Conservation (phyloP, 148 eudicot species). For the Pharnaceum exiguum region DNA sequence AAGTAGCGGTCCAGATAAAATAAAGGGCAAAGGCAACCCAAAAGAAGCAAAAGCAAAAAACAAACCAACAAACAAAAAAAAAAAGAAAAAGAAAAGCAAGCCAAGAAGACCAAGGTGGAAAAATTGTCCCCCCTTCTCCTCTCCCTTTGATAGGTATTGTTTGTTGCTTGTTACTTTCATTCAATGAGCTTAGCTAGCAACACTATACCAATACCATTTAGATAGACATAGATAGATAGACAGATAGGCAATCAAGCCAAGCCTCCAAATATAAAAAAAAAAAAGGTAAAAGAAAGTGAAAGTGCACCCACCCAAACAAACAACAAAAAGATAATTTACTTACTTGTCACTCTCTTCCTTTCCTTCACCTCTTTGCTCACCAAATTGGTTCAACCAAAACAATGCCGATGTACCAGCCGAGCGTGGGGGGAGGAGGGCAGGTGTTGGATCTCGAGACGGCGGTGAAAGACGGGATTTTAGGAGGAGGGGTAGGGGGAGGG, state of each 20-base stretch:
- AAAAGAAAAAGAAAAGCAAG: conserved; percentile 23
- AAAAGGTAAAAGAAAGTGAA: no score
- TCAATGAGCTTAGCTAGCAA: conserved; percentile 9
- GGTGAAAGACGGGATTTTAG: conserved; percentile 67
- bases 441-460: conserved; percentile 76
- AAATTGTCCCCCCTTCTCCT: conserved; percentile 9
- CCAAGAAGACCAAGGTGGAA: conserved; percentile 2
- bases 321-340: background rate
- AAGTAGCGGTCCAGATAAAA: conserved; percentile 12
- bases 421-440: conserved; percentile 54
- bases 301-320: no score
- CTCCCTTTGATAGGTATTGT: conserved; percentile 27
- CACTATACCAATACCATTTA: no score
- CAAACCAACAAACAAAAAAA: no score
- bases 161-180: conserved; percentile 28
- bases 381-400: conserved; percentile 1
- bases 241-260: background rate
- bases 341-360: background rate
- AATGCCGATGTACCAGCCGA: conserved; percentile 59
- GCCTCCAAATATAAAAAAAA: background rate
- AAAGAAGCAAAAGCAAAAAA: conserved; percentile 4
- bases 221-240: background rate
- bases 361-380: background rate
- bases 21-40: conserved; percentile 15
- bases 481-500: conserved; percentile 26